Evolutionary conservation across 768 basidiomycete species (phyloP).

Genomic region (Suillus alpinus): DNA sequence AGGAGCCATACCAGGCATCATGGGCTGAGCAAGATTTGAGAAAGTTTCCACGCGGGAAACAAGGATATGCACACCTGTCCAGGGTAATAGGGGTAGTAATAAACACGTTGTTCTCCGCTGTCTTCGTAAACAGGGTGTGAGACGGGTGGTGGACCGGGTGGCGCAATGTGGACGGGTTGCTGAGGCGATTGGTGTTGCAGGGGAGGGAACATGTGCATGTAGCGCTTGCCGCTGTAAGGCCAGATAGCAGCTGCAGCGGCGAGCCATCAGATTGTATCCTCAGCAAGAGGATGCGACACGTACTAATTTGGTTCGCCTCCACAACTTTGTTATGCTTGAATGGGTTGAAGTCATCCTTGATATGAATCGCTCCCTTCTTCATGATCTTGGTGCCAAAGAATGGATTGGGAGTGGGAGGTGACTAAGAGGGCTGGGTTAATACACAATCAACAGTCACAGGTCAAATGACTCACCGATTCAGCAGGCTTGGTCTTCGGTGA

Average conservation of each 20-base stretch:
- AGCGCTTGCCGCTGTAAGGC: conserved; percentile 90
- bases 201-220: conserved; percentile 72
- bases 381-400: conserved; percentile 84
- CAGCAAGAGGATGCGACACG: conserved; percentile 29
- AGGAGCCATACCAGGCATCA: conserved; percentile 84
- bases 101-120: conserved; percentile 67
- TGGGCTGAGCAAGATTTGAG: conserved; percentile 45
- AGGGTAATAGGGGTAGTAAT: conserved; percentile 80
- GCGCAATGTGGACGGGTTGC: conserved; percentile 64
- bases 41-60: not conserved
- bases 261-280: conserved; percentile 2
- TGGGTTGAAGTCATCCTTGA: conserved; percentile 97
- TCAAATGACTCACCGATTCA: conserved; percentile 44
- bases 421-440: conserved; percentile 24
- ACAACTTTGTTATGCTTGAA: conserved; percentile 85
- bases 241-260: conserved; percentile 60
- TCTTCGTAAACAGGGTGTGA: conserved; percentile 81
- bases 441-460: not conserved
- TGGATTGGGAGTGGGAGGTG: conserved; percentile 64
- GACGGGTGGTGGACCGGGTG: conserved; percentile 65
- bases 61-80: conserved; percentile 51
- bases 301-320: conserved; percentile 72
- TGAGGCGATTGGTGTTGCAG: conserved; percentile 57
- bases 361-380: conserved; percentile 77
- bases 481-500: conserved; percentile 62